These are phyloP conservation scores for Kwoniella botswanensis DNA, from an alignment of 768 basidiomycete genomes.

Conservation along the genomic window DNA sequence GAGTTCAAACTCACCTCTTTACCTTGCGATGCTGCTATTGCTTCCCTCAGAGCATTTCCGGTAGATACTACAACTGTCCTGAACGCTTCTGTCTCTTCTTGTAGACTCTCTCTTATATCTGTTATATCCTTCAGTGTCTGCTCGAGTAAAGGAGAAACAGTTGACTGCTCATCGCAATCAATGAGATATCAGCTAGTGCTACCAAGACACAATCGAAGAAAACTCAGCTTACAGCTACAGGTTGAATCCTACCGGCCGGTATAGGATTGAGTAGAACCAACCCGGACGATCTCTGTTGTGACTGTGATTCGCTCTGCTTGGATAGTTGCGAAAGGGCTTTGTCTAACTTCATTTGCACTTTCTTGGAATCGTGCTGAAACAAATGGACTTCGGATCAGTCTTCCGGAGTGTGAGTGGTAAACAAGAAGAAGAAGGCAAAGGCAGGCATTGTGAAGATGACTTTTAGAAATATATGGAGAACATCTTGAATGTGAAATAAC, in stretches of 20 bases:
- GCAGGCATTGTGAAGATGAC: too few relatives aligned
- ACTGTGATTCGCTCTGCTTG: conserved; percentile 26
- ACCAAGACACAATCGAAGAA: not conserved
- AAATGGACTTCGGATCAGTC: conserved; percentile 13
- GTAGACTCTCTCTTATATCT: conserved; percentile 49
- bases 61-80: conserved; percentile 55
- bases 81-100: conserved; percentile 58
- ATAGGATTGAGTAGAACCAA: conserved; percentile 48
- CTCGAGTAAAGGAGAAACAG: conserved; percentile 43
- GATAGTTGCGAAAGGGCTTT: conserved; percentile 41
- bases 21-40: conserved; percentile 39
- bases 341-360: conserved; percentile 46
- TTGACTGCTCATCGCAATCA: conserved; percentile 21
- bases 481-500: not conserved
- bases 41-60: conserved; percentile 48
- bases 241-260: conserved; percentile 18
- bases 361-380: conserved; percentile 48
- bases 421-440: too few relatives aligned
- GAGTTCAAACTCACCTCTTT: conserved; percentile 37
- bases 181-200: conserved; percentile 1
- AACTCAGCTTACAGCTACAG: conserved; percentile 32
- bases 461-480: too few relatives aligned
- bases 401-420: too few relatives aligned
- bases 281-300: conserved; percentile 31
- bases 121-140: conserved; percentile 52